Percentiles rank a stretch among this genome's conserved stretches.
These are phyloP conservation scores for Elsinoe australis DNA, from an alignment of 2,329 filamentous ascomycete species.

Conservation along the genomic window DNA sequence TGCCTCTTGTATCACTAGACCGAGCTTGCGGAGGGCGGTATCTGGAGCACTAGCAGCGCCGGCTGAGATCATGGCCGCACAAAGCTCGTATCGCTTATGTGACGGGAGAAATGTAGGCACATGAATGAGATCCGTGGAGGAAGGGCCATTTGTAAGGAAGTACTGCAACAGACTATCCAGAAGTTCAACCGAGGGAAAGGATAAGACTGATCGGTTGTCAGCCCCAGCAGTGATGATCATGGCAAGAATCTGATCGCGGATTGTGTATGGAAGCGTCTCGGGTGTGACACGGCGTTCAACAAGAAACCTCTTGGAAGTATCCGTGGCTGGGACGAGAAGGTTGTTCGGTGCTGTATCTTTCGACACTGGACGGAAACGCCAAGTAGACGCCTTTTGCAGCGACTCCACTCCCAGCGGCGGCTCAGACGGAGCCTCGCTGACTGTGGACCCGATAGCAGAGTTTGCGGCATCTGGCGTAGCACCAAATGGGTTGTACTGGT, in stretches of 20 bases:
- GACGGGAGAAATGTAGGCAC: constrained; percentile 52
- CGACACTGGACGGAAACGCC: constrained; percentile 37
- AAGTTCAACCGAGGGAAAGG: constrained; percentile 54
- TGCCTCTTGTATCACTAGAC: constrained; percentile 45
- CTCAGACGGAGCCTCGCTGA: constrained; percentile 25
- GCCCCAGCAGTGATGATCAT: constrained; percentile 53
- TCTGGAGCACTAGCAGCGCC: constrained; percentile 54
- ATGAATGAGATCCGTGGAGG: constrained; percentile 52
- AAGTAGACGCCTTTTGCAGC: constrained; percentile 38
- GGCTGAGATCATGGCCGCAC: constrained; percentile 53
- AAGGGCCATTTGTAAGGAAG: constrained; percentile 47
- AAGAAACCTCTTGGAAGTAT: constrained; percentile 27
- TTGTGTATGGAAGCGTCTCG: constrained; percentile 36
- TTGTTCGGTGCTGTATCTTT: constrained; percentile 33
- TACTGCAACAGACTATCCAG: constrained; percentile 56
- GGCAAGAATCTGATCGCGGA: constrained; percentile 54
- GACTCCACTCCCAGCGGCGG: constrained; percentile 29
- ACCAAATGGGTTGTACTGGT: constrained; percentile 38
- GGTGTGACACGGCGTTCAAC: constrained; percentile 36
- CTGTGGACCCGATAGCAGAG: constrained; percentile 25
- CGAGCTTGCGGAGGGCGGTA: constrained; percentile 53
- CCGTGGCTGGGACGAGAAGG: constrained; percentile 34
- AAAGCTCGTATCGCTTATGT: constrained; percentile 50
- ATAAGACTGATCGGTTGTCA: constrained; percentile 46
- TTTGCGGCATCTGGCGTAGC: constrained; percentile 24